phyloP scores from a whole-genome alignment of 2,329 filamentous ascomycete genomes.

The Sporothrix pseudoabietina region DNA sequence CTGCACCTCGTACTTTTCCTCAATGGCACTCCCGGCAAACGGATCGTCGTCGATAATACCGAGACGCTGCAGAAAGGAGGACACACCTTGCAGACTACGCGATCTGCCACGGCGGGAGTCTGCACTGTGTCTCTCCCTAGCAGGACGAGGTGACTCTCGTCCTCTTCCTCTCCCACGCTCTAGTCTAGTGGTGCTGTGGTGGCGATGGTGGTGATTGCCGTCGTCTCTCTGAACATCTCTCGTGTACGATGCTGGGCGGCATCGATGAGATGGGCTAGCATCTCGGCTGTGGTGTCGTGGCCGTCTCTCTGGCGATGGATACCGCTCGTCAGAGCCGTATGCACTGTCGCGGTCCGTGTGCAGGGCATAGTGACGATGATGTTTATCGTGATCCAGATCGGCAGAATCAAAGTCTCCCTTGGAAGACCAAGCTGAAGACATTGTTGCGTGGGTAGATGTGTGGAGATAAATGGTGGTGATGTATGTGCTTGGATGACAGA shows the following conservation, averaged over 20 bases:
- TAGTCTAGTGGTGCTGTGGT: neutral
- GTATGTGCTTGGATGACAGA: neutral
- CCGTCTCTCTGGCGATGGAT: neutral
- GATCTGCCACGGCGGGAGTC: neutral
- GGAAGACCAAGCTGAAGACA: neutral
- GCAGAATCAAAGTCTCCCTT: neutral
- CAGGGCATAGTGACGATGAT: neutral
- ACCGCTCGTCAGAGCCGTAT: neutral
- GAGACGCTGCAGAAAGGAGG: neutral
- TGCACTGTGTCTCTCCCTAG: neutral
- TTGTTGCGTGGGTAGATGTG: neutral
- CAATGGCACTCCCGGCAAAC: neutral
- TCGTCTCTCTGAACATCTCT: neutral
- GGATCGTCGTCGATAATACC: constrained; percentile 3
- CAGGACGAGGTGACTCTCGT: neutral
- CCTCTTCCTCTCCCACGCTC: neutral
- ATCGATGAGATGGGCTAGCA: neutral
- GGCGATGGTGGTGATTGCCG: neutral
- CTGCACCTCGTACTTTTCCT: neutral
- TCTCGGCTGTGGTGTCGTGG: neutral
- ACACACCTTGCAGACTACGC: neutral
- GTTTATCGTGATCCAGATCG: neutral
- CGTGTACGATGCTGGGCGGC: neutral
- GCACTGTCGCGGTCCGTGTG: neutral
- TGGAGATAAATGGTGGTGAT: neutral